Evolutionary conservation across 495 filamentous ascomycete species (phyloP).

Genomic region (Mycothermus thermophilus): DNA sequence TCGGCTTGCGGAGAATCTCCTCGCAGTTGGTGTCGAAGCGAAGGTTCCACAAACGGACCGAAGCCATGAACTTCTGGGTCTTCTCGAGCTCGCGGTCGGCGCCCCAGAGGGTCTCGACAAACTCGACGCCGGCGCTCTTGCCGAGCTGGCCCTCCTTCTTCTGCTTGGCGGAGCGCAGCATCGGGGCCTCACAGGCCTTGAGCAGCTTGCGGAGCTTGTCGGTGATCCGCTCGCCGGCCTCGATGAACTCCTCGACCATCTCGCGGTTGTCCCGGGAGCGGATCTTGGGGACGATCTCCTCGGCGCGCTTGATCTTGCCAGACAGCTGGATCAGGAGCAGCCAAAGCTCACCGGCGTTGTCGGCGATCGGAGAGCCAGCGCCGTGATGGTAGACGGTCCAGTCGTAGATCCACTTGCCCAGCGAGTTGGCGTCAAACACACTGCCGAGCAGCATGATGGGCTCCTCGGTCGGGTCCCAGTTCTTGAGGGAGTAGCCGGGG

Average conservation of each 20-base stretch:
- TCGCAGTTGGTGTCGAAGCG: conserved; percentile 96
- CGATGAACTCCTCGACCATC: conserved; percentile 81
- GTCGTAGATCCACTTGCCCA: conserved; percentile 99
- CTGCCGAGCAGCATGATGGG: conserved; percentile 85
- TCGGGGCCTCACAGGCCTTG: conserved; percentile 81
- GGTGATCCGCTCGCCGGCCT: conserved; percentile 79
- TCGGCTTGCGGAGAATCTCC: conserved; percentile 58
- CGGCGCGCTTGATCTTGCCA: conserved; percentile 85
- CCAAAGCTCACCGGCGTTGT: conserved; percentile 92
- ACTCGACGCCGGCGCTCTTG: conserved; percentile 86
- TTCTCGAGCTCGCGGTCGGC: conserved; percentile 79
- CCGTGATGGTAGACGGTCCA: conserved; percentile 95
- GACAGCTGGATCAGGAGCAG: conserved; percentile 89
- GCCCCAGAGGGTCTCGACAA: conserved; percentile 94
- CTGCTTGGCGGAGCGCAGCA: conserved; percentile 49
- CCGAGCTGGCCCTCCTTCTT: conserved; percentile 64
- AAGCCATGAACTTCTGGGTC: conserved; percentile 92
- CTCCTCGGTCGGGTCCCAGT: conserved; percentile 93
- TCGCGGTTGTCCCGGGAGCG: conserved; percentile 57
- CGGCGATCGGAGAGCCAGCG: conserved; percentile 70
- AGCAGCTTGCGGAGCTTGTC: conserved; percentile 75
- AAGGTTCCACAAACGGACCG: conserved; percentile 84
- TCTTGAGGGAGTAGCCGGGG: conserved; percentile 86
- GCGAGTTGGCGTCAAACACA: conserved; percentile 93
- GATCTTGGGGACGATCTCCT: conserved; percentile 66